phyloP scores from a whole-genome alignment of 352 stramenopile species.

The Aphanomyces euteiches region DNA sequence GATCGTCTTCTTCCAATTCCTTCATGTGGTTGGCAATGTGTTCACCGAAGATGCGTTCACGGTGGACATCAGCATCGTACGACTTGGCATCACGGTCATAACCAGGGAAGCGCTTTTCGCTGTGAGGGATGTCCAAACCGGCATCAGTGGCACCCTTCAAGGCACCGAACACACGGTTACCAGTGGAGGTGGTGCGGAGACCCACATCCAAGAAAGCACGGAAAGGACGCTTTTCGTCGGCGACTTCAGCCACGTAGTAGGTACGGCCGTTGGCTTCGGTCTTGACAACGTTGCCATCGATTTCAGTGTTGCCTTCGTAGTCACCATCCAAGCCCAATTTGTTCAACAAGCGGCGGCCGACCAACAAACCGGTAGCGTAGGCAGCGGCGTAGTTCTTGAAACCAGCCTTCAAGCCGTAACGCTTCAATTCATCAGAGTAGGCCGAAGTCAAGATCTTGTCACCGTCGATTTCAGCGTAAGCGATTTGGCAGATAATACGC shows the following conservation, averaged over 20 bases:
- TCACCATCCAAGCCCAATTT: constrained; percentile 98
- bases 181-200: constrained; percentile 95
- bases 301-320: constrained; percentile 96
- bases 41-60: constrained; percentile 97
- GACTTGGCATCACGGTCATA: constrained; percentile 98
- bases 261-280: constrained; percentile 94
- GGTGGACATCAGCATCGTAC: constrained; percentile 98
- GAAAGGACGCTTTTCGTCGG: constrained; percentile 98
- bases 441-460: constrained; percentile 95
- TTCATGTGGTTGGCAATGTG: constrained; percentile 99
- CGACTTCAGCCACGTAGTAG: constrained; percentile 99
- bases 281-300: constrained; percentile 94
- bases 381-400: constrained; percentile 99
- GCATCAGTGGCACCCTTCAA: constrained; percentile 98
- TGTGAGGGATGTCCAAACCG: constrained; percentile 98
- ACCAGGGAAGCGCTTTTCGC: constrained; percentile 98
- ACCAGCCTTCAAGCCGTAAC: constrained; percentile 95
- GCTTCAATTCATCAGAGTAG: constrained; percentile 93
- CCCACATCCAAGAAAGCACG: constrained; percentile 97
- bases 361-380: constrained; percentile 96
- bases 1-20: constrained; percentile 98
- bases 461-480: constrained; percentile 97
- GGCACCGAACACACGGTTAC: constrained; percentile 97
- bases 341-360: constrained; percentile 94
- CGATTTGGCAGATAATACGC: constrained; percentile 98